phyloP scores from a whole-genome alignment of 208 protist genomes.

The Plasmodiophora brassicae region DNA sequence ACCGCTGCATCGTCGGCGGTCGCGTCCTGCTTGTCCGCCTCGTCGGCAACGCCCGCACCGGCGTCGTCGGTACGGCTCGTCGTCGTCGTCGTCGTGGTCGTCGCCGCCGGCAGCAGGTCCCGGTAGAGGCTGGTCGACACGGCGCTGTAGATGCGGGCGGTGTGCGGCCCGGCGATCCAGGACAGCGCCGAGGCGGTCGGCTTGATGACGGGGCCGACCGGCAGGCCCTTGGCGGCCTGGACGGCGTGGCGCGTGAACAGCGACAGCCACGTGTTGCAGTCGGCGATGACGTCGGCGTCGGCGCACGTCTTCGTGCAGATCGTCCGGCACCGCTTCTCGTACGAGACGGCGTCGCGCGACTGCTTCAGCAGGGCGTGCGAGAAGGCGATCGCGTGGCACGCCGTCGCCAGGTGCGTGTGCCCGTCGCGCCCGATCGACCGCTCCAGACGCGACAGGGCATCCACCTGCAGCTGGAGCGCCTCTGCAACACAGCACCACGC shows the following conservation, averaged over 20 bases:
- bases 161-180: not conserved
- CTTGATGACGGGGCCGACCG: not conserved
- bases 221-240: not conserved
- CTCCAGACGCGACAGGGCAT: not conserved
- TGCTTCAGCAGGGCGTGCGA: not conserved
- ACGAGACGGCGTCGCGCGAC: not conserved
- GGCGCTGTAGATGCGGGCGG: no score
- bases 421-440: not conserved
- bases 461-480: not conserved
- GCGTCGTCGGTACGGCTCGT: no score
- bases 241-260: not conserved
- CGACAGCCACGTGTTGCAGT: not conserved
- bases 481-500: not conserved
- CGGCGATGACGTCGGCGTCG: not conserved
- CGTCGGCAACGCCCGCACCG: no score
- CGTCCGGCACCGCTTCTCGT: not conserved
- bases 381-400: not conserved
- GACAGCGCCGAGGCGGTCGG: not conserved
- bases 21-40: no score
- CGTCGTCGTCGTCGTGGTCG: no score
- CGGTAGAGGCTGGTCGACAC: no score
- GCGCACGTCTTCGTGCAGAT: not conserved
- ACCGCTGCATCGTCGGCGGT: no score
- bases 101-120: no score
- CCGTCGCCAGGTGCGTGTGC: not conserved